These are phyloP conservation scores for Corchorus capsularis DNA, from an alignment of 345 rosid genomes.

Conservation along the genomic window DNA sequence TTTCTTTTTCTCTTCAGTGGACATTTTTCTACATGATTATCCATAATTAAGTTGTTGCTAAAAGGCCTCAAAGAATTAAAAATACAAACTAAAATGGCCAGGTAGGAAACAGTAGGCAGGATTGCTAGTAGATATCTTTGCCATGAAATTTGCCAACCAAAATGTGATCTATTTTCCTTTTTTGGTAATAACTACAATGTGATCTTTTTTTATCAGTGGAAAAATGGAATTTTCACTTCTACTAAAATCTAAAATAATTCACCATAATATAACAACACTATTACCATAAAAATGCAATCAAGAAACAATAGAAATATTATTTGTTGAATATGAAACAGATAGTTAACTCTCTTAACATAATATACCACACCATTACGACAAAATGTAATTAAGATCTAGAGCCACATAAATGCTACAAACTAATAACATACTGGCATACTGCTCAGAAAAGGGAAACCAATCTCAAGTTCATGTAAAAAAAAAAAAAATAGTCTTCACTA, in stretches of 20 bases:
- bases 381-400: slow-evolving; percentile 12
- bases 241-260: not conserved
- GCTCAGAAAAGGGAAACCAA: not conserved
- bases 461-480: slow-evolving; percentile 5
- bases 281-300: not conserved
- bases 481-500: not conserved
- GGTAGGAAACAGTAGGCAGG: slow-evolving; percentile 1
- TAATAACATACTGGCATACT: not conserved
- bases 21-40: slow-evolving; percentile 45
- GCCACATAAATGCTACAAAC: not conserved
- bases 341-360: not conserved
- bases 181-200: not conserved
- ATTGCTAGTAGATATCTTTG: not conserved
- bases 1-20: slow-evolving; percentile 69
- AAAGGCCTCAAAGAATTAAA: not conserved
- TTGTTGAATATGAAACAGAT: not conserved
- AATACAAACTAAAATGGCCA: not conserved
- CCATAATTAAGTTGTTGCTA: not conserved
- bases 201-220: not conserved
- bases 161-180: not conserved
- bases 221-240: not conserved
- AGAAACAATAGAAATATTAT: not conserved
- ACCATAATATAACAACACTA: slow-evolving; percentile 1
- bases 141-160: slow-evolving; percentile 1
- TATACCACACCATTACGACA: not conserved